Evolutionary conservation across 768 basidiomycete species (phyloP), one percentile per base, ranked within the genome.

Genomic region (Lentinula aciculospora): DNA sequence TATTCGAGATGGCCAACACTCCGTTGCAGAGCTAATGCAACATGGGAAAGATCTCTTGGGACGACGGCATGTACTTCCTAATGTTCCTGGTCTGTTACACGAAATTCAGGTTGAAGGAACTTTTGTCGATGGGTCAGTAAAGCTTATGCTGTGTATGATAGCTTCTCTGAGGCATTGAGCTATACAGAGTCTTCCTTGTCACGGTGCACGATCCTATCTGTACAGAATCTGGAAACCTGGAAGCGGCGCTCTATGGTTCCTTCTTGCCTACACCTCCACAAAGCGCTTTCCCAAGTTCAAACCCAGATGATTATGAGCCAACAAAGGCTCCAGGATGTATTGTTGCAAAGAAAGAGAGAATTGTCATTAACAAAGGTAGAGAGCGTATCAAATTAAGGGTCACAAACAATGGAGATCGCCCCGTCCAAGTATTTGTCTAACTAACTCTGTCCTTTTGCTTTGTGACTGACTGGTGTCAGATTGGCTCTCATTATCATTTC

Each of bases 31-130:
- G 61, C 74, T 99, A n/a, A 96, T 96, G 95, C 85, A 92, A 48
- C 77, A 89, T 64, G 97, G 97, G 6, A 98, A 94, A 76, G 81
- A 80, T 19, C 68, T 99, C 53, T 79, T 99, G 8, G 95, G 96
- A 2, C 76, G 92, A 29, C 74, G 92, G 48, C 96, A 98, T 72
- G 96, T 98, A 40, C 78, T 94, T 56, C 84, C 93, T 0, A 82
- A 83, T 42, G 94, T 98, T 0, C 80, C 88, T 0, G 72, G 76
- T 5, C 79, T 86, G 46, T 69, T 98, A 25, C 86, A 92, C 63
- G 87, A 95, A 63, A 88, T 99, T 32, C 94, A 97, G 68, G 92
- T 97, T 0, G 94, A 98, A 68, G 94, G 94, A 13, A 95, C 93
- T 1, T 94, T 98, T 64, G 76, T 71, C 6, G 94, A 94, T 62